Evolutionary conservation across 345 rosid species (phyloP), one percentile per base, ranked within the genome.

Genomic region (Salix koriyanagi): DNA sequence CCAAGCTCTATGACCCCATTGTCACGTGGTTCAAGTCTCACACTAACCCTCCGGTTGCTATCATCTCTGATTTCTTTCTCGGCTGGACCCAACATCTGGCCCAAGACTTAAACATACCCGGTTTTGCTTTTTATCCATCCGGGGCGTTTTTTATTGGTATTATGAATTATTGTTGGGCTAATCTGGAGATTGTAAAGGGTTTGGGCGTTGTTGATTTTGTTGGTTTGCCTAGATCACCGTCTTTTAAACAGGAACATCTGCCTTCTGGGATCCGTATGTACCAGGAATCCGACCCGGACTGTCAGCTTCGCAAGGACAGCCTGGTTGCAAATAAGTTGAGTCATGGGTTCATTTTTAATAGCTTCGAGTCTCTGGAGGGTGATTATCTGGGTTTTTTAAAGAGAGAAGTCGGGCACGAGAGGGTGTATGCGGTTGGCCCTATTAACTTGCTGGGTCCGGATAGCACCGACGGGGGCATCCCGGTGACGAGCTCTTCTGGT

Each of bases 61-160:
- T 93, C 76, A 69, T 93, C 72, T 93, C 96, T 6, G 96, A 90
- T 66, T 90, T 89, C 86, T 93, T 93, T 80, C 86, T 90, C 14
- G 96, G 94, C 14, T 93, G 91, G 94, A 91, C 94, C n/a, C 18
- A 46, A 21, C 82, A 79, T n/a, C 83, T 93, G 6, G 87, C 92
- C 46, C 23, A 0, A n/a, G 42, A 77, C 0, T 70, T 90, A 26
- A 71, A 76, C 16, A 70, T 93, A 21, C 90, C 88, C 4, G 77
- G 92, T 44, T 68, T 90, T 65, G 70, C 85, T 0, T 91, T 93
- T 79, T 89, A 81, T 83, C 73, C 85, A 15, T 54, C 84, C 34
- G 86, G 86, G 18, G 81, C 88, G 0, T 84, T 85, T 39, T 23
- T 88, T 23, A 75, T 80, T 39, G 26, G 84, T 9, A 80, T 90